Conservation (phyloP, 306 rosid species). For the Rosa lucieae region DNA sequence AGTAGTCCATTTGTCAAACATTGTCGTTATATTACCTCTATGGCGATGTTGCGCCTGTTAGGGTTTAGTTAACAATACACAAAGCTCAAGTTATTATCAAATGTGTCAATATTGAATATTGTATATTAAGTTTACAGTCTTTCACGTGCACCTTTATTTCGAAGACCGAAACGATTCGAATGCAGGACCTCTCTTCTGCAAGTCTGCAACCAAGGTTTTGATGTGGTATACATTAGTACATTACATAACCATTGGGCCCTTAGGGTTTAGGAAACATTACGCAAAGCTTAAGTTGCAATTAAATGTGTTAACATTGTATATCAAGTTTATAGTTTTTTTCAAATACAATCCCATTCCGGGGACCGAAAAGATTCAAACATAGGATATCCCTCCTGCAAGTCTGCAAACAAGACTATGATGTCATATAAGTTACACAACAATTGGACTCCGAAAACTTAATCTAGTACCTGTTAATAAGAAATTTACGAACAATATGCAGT, state of each 20-base stretch:
- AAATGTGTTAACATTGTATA: background rate
- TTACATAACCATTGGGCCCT: too few relatives aligned
- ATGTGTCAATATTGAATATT: background rate
- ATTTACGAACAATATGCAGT: too few relatives aligned
- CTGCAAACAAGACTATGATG: too few relatives aligned
- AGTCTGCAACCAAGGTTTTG: too few relatives aligned
- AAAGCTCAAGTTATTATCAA: background rate
- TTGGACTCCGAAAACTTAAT: background rate
- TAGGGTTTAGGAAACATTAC: background rate
- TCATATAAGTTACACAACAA: background rate
- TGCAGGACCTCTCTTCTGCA: too few relatives aligned
- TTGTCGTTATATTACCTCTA: background rate
- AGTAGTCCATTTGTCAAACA: background rate
- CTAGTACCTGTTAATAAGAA: too few relatives aligned
- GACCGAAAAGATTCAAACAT: too few relatives aligned
- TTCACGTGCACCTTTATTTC: background rate
- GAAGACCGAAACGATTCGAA: too few relatives aligned
- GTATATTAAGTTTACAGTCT: background rate
- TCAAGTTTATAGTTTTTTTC: background rate
- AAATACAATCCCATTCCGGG: background rate
- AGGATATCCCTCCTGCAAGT: too few relatives aligned
- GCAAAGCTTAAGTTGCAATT: too few relatives aligned
- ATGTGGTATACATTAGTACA: too few relatives aligned
- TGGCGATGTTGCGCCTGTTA: background rate
- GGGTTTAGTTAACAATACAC: background rate